Percentiles rank a stretch among this genome's conserved stretches.
phyloP scores from a whole-genome alignment of 140 eudicot genomes.

The Eryngium alpinum region DNA sequence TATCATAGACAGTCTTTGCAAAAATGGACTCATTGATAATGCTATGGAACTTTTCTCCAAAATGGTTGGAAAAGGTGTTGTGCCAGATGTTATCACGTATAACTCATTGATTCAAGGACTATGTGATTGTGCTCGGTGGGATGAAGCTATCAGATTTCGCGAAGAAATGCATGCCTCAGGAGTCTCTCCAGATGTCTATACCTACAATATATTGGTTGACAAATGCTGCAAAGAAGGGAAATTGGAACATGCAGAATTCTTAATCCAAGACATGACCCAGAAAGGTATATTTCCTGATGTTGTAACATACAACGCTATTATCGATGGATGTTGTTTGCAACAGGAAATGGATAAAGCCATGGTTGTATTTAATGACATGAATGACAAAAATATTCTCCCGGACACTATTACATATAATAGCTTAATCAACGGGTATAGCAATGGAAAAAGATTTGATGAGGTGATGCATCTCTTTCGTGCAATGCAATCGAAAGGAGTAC shows the following conservation, averaged over 20 bases:
- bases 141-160: background rate
- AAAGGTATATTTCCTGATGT: slow-evolving; percentile 13
- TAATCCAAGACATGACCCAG: slow-evolving; percentile 12
- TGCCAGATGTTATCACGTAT: background rate
- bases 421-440: slow-evolving; percentile 34
- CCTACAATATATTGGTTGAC: background rate
- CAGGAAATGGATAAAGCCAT: slow-evolving; percentile 26
- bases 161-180: background rate
- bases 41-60: too few relatives aligned
- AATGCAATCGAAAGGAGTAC: slow-evolving; percentile 5
- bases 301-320: background rate
- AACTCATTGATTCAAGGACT: background rate
- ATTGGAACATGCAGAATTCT: slow-evolving; percentile 23
- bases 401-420: slow-evolving; percentile 19
- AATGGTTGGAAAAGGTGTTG: background rate
- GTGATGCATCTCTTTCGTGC: slow-evolving; percentile 17
- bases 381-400: slow-evolving; percentile 23
- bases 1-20: too few relatives aligned
- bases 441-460: background rate
- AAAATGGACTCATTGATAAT: too few relatives aligned
- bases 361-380: slow-evolving; percentile 24
- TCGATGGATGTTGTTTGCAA: background rate
- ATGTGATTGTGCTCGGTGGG: background rate
- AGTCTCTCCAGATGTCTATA: background rate
- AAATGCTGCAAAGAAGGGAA: background rate